Base-by-base conservation (phyloP, 2,329 filamentous ascomycete genomes). In the Cytospora mali region DNA sequence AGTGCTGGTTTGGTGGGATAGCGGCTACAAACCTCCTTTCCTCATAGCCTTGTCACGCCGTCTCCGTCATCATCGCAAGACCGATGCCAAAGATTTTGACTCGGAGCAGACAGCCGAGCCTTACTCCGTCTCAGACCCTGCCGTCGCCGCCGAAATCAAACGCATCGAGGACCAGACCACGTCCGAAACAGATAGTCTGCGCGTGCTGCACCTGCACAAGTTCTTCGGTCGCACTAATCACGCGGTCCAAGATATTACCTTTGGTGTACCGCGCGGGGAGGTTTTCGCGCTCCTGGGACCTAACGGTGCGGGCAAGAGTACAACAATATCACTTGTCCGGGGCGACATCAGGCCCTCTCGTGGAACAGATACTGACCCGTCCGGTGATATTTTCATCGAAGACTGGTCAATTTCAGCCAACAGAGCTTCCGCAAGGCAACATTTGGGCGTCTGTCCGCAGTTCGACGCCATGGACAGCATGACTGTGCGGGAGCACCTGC, bases 371-470 rank as follows among this genome's bases (percentile, higher is more conserved):
- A 25, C 33, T 25, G 28, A 55, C 4, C 28, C 28, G 6, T 52
- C 51, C 2, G 91, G 92, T 33, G 90, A 96, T 62, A 86, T 97
- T 5, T 83, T 92, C 49, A 89, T 97, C 42, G 91, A 96, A 71
- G 82, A 89, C 66, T 84, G 87, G 7, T 92, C 90, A 6, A 89
- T 97, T 54, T 86, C 85, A n/a, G 83, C 82, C 58, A 84, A 89
- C 66, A 86, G 92, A 14, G 87, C 90, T 1, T 81, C 84, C 2
- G 93, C 93, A 3, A 85, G 93, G 55, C 81, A 84, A 1, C 85
- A 92, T 69, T 83, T 97, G 0, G 94, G 94, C n/a, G 93, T 97
- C 0, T 97, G 93, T 70, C 93, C 94, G 0, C 93, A 93, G 74
- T 89, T 90, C 68, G 90, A 93, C 71, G 93, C 93, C 10, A 89